Evolutionary conservation across 2,329 filamentous ascomycete genomes (phyloP), one percentile per base, ranked within the genome.

Genomic region (Penicillium sp.): DNA sequence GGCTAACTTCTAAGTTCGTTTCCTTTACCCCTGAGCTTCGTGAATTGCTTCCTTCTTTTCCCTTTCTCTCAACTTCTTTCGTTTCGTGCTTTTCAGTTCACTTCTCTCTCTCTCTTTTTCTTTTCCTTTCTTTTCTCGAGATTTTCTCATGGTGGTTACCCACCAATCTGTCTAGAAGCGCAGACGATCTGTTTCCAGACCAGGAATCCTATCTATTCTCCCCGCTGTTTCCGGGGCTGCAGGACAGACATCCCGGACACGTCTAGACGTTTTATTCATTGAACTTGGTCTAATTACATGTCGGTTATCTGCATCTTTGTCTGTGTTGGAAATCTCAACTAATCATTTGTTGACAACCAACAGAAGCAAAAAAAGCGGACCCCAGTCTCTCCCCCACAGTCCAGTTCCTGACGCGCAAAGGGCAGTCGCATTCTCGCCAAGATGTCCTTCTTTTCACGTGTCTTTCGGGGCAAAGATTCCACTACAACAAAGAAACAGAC

Each of bases 401-500:
- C 39, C 18, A 35, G 28, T 35, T 49, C 16, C 36, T 46, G 39
- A 50, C 41, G 30, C 43, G 42, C 46, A 40, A 46, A 47, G 34
- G 45, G 37, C 46, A 41, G 53, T 56, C 56, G 54, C 57, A 53
- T 53, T 18, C 39, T 35, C 50, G 44, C 30, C 66, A 54, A 40
- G 81, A 35, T 82, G 78, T 73, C 80, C 47, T 80, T 82, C 64
- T 80, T 83, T 64, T 79, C 79, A 50, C 77, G 75, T 53, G 76
- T 79, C 51, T 81, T 92, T 72, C 89, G 89, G 78, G 80, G 81
- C 75, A 90, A 86, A 74, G 88, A 93, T 74, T 79, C 78, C 66
- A 72, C 75, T 59, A 69, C 74, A 50, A 79, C 78, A 73, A 91
- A 90, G 74, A 80, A 73, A 61, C 61, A 78, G 57, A 72, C 75